Base-by-base conservation (phyloP, 768 basidiomycete genomes). In the Suillus subalutaceus region DNA sequence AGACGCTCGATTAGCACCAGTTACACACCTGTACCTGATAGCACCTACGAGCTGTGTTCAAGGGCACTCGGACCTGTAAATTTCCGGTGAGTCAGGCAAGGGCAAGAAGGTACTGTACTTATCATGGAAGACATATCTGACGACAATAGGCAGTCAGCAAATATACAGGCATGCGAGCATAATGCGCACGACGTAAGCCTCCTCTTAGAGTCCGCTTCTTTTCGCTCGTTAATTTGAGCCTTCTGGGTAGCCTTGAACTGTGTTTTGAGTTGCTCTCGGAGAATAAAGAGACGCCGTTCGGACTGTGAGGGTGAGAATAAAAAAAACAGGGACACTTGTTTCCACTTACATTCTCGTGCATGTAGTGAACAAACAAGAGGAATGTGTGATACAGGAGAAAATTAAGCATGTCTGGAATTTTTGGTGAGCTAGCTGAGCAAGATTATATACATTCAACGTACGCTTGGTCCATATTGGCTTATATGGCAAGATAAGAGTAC, bases 301-400 rank as follows among this genome's bases (percentile, higher is more conserved):
- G 85, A 72, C 70, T 71, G 8, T 9, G 12, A 40, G 20, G 13
- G 32, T 46, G 38, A 76, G 44, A 72, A 56, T 13, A 1, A 40
- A 23, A 53, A 44, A 16, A 38, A 26, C 18, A 23, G 23, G 52
- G 8, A 40, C 18, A 30, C 12, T 32, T 13, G 3, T 37, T 55
- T 55, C 26, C n/a, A 59, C 85, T 70, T 68, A 86, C 87, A 53
- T 79, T 84, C 76, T 90, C 89, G 56, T 85, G 81, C 79, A 85
- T 85, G 68, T 88, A 90, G 74, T 89, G 87, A 4, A 91, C 85
- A 72, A 90, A 93, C 23, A 96, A 85, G 66, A 97, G 78, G 76
- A 96, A 94, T 4, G 79, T 82, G 67, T 94, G 91, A 75, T 91
- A 96, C n/a, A 92, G 72, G 62, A 90, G 76, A 71, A 92, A 91